Evolutionary conservation across 192 early-diverging fungal species (phyloP).

Genomic region (Linnemannia hyalina): DNA sequence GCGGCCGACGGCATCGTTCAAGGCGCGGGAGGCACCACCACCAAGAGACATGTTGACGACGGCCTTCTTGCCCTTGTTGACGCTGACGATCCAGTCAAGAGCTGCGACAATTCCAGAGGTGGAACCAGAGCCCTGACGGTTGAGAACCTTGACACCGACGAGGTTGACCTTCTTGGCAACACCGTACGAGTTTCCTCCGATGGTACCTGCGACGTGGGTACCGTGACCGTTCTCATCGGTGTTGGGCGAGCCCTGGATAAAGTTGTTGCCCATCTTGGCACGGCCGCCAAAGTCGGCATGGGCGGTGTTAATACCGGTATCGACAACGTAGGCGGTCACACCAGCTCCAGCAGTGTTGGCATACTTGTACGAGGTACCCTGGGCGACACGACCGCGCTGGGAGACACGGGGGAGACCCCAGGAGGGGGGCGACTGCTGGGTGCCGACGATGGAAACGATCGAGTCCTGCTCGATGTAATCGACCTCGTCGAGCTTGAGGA

Average conservation of each 20-base stretch:
- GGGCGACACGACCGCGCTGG: conserved; percentile 59
- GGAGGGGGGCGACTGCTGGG: conserved; percentile 32
- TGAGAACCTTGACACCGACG: conserved; percentile 79
- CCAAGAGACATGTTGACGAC: conserved; percentile 87
- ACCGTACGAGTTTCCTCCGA: conserved; percentile 72
- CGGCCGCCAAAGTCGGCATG: conserved; percentile 84
- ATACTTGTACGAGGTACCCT: conserved; percentile 59
- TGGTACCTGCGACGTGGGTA: conserved; percentile 78
- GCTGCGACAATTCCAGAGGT: conserved; percentile 60
- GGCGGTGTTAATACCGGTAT: conserved; percentile 67
- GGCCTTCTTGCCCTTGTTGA: conserved; percentile 46
- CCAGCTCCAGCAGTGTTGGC: conserved; percentile 65
- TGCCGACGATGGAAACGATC: conserved; percentile 52
- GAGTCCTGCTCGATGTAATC: conserved; percentile 66
- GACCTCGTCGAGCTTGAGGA: conserved; percentile 44
- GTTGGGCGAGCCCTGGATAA: conserved; percentile 60
- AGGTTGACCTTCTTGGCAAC: conserved; percentile 81
- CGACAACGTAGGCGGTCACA: conserved; percentile 72
- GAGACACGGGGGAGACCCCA: conserved; percentile 60
- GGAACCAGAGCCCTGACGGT: conserved; percentile 66
- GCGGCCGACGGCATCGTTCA: conserved; percentile 72
- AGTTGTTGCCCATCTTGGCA: conserved; percentile 68
- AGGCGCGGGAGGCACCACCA: conserved; percentile 64
- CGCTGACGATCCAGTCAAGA: conserved; percentile 52
- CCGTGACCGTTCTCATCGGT: conserved; percentile 74